Evolutionary conservation across 2,329 filamentous ascomycete genomes (phyloP).

Genomic region (Ampelomyces quisqualis): DNA sequence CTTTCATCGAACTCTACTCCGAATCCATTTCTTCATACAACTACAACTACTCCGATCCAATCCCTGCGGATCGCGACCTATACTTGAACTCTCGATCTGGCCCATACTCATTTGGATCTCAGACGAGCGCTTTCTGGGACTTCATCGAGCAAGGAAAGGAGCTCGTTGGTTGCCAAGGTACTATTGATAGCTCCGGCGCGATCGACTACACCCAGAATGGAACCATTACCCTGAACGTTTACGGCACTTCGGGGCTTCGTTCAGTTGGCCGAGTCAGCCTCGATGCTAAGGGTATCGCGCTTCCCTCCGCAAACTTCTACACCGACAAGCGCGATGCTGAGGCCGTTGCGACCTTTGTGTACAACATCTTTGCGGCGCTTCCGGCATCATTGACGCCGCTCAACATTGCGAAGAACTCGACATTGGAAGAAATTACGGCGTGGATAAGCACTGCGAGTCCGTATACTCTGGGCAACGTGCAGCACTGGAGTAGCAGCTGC

Average conservation of each 20-base stretch:
- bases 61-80: slow-evolving; percentile 46
- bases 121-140: slow-evolving; percentile 57
- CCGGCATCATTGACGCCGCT: slow-evolving; percentile 50
- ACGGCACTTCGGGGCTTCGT: slow-evolving; percentile 57
- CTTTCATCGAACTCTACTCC: slow-evolving; percentile 52
- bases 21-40: slow-evolving; percentile 51
- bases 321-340: slow-evolving; percentile 51
- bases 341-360: slow-evolving; percentile 54
- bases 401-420: slow-evolving; percentile 52
- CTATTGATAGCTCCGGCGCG: slow-evolving; percentile 53
- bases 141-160: slow-evolving; percentile 49
- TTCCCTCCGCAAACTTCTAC: slow-evolving; percentile 48
- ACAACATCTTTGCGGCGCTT: slow-evolving; percentile 52
- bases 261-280: slow-evolving; percentile 53
- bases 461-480: slow-evolving; percentile 54
- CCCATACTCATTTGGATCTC: slow-evolving; percentile 56
- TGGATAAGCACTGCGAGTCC: slow-evolving; percentile 53
- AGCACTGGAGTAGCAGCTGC: slow-evolving; percentile 58
- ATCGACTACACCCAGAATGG: slow-evolving; percentile 45
- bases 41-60: slow-evolving; percentile 51
- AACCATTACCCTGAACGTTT: slow-evolving; percentile 59
- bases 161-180: slow-evolving; percentile 54
- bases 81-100: slow-evolving; percentile 54
- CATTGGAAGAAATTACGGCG: slow-evolving; percentile 50
- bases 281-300: slow-evolving; percentile 48